Evolutionary conservation across 116 monocot species (phyloP), one percentile per base, ranked within the genome.

Genomic region (Phalaenopsis hybrid): DNA sequence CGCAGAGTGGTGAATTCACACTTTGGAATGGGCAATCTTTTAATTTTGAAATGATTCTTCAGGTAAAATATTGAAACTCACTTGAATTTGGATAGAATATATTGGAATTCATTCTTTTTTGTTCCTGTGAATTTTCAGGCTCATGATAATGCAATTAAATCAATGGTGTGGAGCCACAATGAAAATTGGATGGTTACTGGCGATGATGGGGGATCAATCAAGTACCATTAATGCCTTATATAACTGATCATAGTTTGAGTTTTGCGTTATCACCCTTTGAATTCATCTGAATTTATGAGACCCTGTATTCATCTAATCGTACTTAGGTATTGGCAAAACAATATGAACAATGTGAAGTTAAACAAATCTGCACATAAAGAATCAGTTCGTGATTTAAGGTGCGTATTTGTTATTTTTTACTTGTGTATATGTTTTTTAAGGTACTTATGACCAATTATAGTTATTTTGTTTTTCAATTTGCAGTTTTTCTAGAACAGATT

Each of bases 121-220:
- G 6, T 17, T 78, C 46, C 8, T 81, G 55, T 76, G 46, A 52
- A 69, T 17, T 21, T 78, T 10, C 79, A 97, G 99, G 99, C 99
- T 73, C 99, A 99, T 91, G 99, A 99, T 82, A 87, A 92, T 81
- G 89, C 99, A 67, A 91, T 99, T 81, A 90, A 95, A 79, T 99
- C 99, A 44, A 99, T 99, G 99, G 81, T 99, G 37, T 99, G 99
- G 99, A 99, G 99, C 84, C 85, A 99, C 79, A 99, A 99, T 89
- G 99, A 99, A 78, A 95, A 95, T 67, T 99, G 99, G 99, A 99
- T 99, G 99, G 99, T 99, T 67, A 95, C 91, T 79, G 99, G 99
- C 10, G 99, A 99, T 89, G 99, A 99, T 91, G 99, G 95, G 37
- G 99, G 99, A 57, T 84, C 92, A 65, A 99, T 99, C 76, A 99